These are phyloP conservation scores for Malus fusca DNA, from an alignment of 306 rosid species.

Conservation along the genomic window DNA sequence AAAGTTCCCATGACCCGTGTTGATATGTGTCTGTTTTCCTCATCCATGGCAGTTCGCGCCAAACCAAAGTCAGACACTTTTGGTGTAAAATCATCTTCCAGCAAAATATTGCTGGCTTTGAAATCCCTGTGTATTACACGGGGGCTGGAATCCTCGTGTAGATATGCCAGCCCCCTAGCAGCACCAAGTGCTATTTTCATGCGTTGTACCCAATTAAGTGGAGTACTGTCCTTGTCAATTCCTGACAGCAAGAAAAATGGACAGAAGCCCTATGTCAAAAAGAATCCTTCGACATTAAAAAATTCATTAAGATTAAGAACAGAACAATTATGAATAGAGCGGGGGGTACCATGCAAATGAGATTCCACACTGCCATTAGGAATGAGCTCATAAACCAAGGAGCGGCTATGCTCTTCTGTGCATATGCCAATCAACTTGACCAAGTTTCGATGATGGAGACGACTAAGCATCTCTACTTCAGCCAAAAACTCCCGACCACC, in stretches of 20 bases:
- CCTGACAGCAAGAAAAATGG: conserved; percentile 41
- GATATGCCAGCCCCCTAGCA: conserved; percentile 90
- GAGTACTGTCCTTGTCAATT: conserved; percentile 53
- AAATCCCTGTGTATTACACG: conserved; percentile 93
- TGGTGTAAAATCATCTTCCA: conserved; percentile 88
- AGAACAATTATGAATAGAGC: neutral
- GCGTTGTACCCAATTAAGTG: conserved; percentile 76
- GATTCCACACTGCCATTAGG: conserved; percentile 98
- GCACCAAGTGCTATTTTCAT: conserved; percentile 94
- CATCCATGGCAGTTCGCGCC: conserved; percentile 88
- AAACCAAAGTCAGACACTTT: conserved; percentile 97
- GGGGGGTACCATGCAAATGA: conserved; percentile 74
- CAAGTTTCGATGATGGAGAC: conserved; percentile 93
- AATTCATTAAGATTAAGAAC: neutral
- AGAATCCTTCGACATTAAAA: neutral
- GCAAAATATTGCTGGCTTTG: conserved; percentile 88
- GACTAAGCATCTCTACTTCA: conserved; percentile 99
- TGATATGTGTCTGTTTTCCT: conserved; percentile 70
- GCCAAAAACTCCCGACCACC: conserved; percentile 92
- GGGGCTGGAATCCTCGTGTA: conserved; percentile 97
- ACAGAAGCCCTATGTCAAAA: neutral
- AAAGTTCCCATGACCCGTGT: conserved; percentile 99
- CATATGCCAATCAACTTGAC: conserved; percentile 94
- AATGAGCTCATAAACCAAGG: conserved; percentile 88
- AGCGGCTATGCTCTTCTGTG: conserved; percentile 59